Percentiles rank a stretch among this genome's conserved stretches.
phyloP scores from a whole-genome alignment of 441 rosid species.

The Mallotus repandus region DNA sequence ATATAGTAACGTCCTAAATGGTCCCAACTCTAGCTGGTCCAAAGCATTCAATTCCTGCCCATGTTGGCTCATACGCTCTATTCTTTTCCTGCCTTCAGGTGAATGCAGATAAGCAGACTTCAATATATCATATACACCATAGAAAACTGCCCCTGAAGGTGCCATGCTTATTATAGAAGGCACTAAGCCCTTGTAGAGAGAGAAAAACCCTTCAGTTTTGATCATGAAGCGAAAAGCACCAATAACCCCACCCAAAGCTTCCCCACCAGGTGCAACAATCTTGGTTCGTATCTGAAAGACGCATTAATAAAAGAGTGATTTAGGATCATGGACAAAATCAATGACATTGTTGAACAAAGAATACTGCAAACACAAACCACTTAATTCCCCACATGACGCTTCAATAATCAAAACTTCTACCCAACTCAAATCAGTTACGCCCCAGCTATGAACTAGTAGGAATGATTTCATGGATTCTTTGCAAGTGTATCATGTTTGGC shows the following conservation, averaged over 20 bases:
- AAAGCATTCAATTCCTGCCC: slow-evolving; percentile 65
- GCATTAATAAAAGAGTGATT: background rate
- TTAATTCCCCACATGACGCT: background rate
- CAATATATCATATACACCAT: slow-evolving; percentile 72
- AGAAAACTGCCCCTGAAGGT: slow-evolving; percentile 77
- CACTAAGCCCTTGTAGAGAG: slow-evolving; percentile 78
- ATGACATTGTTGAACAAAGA: background rate
- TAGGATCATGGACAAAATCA: background rate
- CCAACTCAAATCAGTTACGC: background rate
- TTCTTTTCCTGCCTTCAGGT: slow-evolving; percentile 61
- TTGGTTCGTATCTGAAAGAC: slow-evolving; percentile 61
- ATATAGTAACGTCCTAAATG: slow-evolving; percentile 64
- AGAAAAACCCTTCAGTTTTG: slow-evolving; percentile 73
- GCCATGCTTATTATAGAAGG: slow-evolving; percentile 78
- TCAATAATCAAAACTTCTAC: background rate
- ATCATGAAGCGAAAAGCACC: slow-evolving; percentile 67
- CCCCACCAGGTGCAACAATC: slow-evolving; percentile 84
- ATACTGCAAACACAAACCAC: slow-evolving; percentile 8
- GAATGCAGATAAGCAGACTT: slow-evolving; percentile 72
- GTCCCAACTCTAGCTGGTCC: slow-evolving; percentile 72
- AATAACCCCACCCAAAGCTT: slow-evolving; percentile 68
- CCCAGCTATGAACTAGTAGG: background rate
- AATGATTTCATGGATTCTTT: background rate
- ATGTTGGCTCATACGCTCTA: slow-evolving; percentile 51
- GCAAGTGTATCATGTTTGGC: background rate